These are phyloP conservation scores for Stellera chamaejasme DNA, from an alignment of 345 rosid genomes.

Conservation along the genomic window DNA sequence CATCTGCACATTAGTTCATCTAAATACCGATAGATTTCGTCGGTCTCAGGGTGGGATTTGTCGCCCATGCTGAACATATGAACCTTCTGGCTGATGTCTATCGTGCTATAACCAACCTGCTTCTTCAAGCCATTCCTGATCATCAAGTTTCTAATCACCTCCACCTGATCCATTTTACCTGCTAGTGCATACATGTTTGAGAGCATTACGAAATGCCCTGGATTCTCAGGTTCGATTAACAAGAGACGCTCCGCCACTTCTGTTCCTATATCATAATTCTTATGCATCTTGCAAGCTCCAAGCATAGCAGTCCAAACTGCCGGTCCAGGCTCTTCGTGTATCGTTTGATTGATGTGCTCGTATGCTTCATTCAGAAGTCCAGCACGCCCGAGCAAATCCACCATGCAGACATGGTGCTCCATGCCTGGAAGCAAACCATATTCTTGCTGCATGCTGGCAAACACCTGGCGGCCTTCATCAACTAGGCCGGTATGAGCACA, in stretches of 20 bases:
- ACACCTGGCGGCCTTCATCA: slow-evolving; percentile 38
- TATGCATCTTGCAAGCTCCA: slow-evolving; percentile 95
- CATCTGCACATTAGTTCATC: slow-evolving; percentile 62
- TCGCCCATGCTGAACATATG: slow-evolving; percentile 74
- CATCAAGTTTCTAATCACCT: slow-evolving; percentile 58
- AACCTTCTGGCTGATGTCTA: slow-evolving; percentile 43
- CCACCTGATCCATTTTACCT: slow-evolving; percentile 62
- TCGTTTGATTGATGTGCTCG: slow-evolving; percentile 32
- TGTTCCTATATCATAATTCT: slow-evolving; percentile 63
- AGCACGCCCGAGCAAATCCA: slow-evolving; percentile 85
- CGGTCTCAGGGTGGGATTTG: slow-evolving; percentile 51
- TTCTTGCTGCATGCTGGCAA: slow-evolving; percentile 43
- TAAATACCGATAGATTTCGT: slow-evolving; percentile 41
- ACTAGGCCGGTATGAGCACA: slow-evolving; percentile 84
- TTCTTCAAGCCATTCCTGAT: slow-evolving; percentile 47
- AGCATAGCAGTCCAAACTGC: slow-evolving; percentile 94
- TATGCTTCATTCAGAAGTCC: slow-evolving; percentile 64
- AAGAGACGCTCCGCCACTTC: slow-evolving; percentile 65
- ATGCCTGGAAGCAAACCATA: slow-evolving; percentile 41
- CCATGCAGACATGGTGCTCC: slow-evolving; percentile 79
- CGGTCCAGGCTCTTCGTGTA: slow-evolving; percentile 39
- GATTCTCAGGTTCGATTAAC: slow-evolving; percentile 67
- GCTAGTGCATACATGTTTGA: slow-evolving; percentile 76
- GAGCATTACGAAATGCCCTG: slow-evolving; percentile 82
- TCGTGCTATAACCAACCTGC: slow-evolving; percentile 68